Evolutionary conservation across 1,139 yeast species (phyloP), one percentile per base, ranked within the genome.

Genomic region (Martiniozyma asiatica): DNA sequence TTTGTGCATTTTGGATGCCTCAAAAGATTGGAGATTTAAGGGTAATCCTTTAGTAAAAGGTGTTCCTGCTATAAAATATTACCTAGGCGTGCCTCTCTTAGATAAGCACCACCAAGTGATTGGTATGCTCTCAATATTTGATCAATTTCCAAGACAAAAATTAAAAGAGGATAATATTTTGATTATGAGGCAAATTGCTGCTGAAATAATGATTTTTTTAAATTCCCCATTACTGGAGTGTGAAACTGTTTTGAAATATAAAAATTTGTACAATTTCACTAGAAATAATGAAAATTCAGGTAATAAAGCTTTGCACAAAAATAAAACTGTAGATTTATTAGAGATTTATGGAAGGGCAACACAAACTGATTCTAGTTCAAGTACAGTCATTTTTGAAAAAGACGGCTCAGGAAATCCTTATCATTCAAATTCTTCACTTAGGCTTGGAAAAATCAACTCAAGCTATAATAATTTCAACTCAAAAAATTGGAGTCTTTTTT

Each of bases 341-440:
- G 29, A 22, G 20, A 21, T 28, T 6, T 34, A 16, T 33, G 79
- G 78, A 0, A 56, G 79, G 47, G 76, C 79, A 3, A 72, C 79
- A 2, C 53, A 65, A 20, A 50, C 47, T 20, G 46, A 56, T 17
- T 45, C 47, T 13, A 35, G 49, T 26, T 24, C 24, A 13, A 53
- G 54, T 42, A 55, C 69, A 10, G 37, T 38, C 1, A 64, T 68
- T 1, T 70, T 66, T 48, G 79, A 71, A 40, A 64, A 63, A 39
- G 78, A 72, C 48, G 78, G 78, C 1, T 66, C 75, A 3, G 79
- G 79, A 8, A 64, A 66, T 8, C 67, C 74, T 10, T 73, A 71
- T 40, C 55, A 60, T 3, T 72, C 60, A 32, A 66, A 66, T 40
- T 45, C 60, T 54, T n/a, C n/a, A n/a, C n/a, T n/a, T n/a, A n/a